phyloP scores from a whole-genome alignment of 257 asterid species.

The Nicotiana tabacum region DNA sequence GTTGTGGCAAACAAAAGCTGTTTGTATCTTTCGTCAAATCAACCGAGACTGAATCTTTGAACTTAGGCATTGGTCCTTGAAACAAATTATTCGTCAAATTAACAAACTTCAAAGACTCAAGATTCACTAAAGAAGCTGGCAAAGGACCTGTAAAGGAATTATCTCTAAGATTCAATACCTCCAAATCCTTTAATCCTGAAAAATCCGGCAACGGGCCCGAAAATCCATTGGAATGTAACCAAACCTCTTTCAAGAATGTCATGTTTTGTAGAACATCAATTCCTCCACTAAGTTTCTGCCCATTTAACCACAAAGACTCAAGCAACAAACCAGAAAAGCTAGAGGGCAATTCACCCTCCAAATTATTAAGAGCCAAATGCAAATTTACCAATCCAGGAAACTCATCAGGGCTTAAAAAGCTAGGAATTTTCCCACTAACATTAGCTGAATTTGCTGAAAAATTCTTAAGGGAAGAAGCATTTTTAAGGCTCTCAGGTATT shows the following conservation, averaged over 20 bases:
- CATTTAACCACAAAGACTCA: constrained; percentile 80
- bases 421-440: constrained; percentile 58
- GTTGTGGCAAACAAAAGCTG: constrained; percentile 73
- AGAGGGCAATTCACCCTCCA: constrained; percentile 66
- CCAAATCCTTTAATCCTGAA: constrained; percentile 50
- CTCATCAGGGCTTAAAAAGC: constrained; percentile 58
- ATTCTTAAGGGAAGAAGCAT: constrained; percentile 60
- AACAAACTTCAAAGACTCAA: constrained; percentile 58
- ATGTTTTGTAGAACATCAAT: constrained; percentile 66
- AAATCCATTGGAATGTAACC: constrained; percentile 75
- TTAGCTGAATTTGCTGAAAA: constrained; percentile 81
- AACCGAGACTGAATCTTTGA: constrained; percentile 47
- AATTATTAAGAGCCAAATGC: constrained; percentile 77
- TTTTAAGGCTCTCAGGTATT: constrained; percentile 54
- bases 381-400: constrained; percentile 64
- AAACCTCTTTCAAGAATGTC: constrained; percentile 76
- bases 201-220: constrained; percentile 76
- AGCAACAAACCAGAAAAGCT: constrained; percentile 58
- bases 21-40: constrained; percentile 53
- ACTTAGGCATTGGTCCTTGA: constrained; percentile 85
- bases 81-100: constrained; percentile 81
- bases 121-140: constrained; percentile 55
- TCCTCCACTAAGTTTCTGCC: constrained; percentile 70
- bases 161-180: constrained; percentile 66
- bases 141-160: constrained; percentile 72